These are phyloP conservation scores for Arthroderma sp. DNA, from an alignment of 2,329 filamentous ascomycete species.

Conservation along the genomic window DNA sequence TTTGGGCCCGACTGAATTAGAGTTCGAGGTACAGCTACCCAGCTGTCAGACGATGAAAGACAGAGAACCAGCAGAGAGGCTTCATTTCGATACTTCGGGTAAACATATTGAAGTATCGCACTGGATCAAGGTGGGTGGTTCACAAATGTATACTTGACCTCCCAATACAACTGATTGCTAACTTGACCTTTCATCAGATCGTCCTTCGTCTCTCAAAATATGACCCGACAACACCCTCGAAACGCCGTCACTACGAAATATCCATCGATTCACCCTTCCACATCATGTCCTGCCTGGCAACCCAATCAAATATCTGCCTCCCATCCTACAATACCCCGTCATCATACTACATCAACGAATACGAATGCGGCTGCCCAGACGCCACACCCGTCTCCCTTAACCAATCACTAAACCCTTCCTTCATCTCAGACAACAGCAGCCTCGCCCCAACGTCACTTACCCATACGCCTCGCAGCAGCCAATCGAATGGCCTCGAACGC, in stretches of 20 bases:
- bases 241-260: constrained; percentile 84
- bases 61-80: constrained; percentile 49
- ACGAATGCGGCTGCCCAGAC: constrained; percentile 53
- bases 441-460: constrained; percentile 10
- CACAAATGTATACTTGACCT: background rate
- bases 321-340: constrained; percentile 57
- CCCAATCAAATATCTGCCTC: constrained; percentile 73
- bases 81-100: constrained; percentile 88
- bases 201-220: constrained; percentile 82
- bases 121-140: constrained; percentile 70
- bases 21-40: constrained; percentile 83
- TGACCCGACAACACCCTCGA: constrained; percentile 62
- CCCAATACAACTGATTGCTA: constrained; percentile 1
- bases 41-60: constrained; percentile 74
- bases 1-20: constrained; percentile 82
- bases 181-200: constrained; percentile 42
- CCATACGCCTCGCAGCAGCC: background rate
- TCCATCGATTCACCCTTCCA: constrained; percentile 93
- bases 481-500: constrained; percentile 34
- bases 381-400: constrained; percentile 36
- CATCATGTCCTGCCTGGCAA: constrained; percentile 85
- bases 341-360: constrained; percentile 42
- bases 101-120: constrained; percentile 89
- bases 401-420: constrained; percentile 9
- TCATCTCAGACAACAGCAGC: constrained; percentile 19